Evolutionary conservation across 108 stramenopile species (phyloP), one percentile per base, ranked within the genome.

Genomic region (Parietichytrium sp.): DNA sequence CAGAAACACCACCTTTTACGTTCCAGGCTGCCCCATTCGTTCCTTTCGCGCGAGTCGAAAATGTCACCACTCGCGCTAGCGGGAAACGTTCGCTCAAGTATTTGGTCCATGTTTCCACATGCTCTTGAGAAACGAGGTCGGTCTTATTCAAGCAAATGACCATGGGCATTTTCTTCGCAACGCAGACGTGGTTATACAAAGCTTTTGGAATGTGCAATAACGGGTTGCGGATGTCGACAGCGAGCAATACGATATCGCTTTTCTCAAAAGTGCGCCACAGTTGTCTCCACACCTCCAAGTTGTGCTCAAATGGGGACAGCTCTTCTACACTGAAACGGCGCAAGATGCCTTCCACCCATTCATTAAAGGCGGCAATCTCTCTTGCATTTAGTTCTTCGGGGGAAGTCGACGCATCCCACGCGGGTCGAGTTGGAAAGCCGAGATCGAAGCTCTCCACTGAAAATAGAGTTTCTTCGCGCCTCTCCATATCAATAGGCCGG

Each of bases 281-380:
- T 88, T 99, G 98, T 13, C 95, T 84, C 98, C 98, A 99, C 26
- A 99, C 97, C 54, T 97, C 93, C 7, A 98, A 49, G 86, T 99
- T 99, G 89, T 97, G 97, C 88, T 99, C 98, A 85, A 97, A 99
- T 3, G 97, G 96, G 45, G 97, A 97, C 51, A 82, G 78, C 51
- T 80, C 45, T 15, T 80, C 29, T 0, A 23, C 20, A 3, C 31
- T 29, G 48, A 20, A 78, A 26, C 50, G 15, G 7, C 16, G 10
- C 31, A 77, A 27, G 3, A 82, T 42, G 4, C 31, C 3, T 16
- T 47, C 33, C 4, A 82, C 45, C 78, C 78, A 78, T 3, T n/a
- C 6, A 3, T 6, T 4, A n/a, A 61, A 82, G 20, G 33, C 72
- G 54, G 79, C 82, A 6, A 8, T 6, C 47, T 79, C 82, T 6